Percentiles rank a stretch among this genome's conserved stretches.
phyloP scores from a whole-genome alignment of 179 eudicot species.

The Carnegiea gigantea region DNA sequence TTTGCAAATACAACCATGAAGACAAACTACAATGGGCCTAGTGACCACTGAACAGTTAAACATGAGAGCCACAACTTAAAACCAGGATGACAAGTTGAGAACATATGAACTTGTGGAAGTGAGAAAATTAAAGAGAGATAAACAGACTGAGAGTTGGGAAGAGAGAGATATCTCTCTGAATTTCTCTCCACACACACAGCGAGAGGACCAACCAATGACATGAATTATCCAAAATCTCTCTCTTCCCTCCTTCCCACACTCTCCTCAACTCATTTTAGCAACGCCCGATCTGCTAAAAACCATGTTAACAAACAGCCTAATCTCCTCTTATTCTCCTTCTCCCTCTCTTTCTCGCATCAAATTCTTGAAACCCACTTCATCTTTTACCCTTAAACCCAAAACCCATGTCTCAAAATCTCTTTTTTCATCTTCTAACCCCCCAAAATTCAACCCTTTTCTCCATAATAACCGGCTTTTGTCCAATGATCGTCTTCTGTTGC shows the following conservation, averaged over 20 bases:
- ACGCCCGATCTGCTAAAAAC: conserved; percentile 7
- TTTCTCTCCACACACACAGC: conserved; percentile 16
- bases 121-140: not conserved
- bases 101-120: not conserved
- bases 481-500: not conserved
- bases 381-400: conserved; percentile 38
- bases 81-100: too few species aligned
- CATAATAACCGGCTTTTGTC: not conserved
- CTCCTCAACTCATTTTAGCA: conserved; percentile 1
- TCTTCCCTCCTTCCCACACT: not conserved
- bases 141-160: not conserved
- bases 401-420: conserved; percentile 38
- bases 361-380: conserved; percentile 35
- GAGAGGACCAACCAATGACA: conserved; percentile 23
- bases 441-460: not conserved
- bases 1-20: not conserved
- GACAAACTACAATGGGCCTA: not conserved
- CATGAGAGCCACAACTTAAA: not conserved
- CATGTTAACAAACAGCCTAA: conserved; percentile 39
- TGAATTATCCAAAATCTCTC: conserved; percentile 36
- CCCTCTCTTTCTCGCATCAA: conserved; percentile 29
- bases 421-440: not conserved
- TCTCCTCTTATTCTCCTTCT: conserved; percentile 35
- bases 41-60: not conserved
- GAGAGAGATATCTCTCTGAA: conserved; percentile 10